Percentiles rank a stretch among this genome's conserved stretches.
Conservation (phyloP, 169 alveolate species). For the Babesia divergens region DNA sequence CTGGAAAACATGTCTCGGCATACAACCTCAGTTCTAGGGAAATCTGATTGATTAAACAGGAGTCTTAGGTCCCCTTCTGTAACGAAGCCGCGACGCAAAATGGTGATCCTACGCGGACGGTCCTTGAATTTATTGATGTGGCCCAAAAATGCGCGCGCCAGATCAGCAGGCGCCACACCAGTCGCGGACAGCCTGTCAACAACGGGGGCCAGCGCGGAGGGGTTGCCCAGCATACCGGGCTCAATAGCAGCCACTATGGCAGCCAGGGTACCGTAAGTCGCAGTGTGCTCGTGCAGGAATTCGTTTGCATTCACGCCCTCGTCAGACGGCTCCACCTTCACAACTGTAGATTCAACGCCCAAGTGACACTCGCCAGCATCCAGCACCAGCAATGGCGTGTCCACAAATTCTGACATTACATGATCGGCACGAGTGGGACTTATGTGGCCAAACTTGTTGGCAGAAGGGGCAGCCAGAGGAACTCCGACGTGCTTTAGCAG, state of each 20-base stretch:
- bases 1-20: background rate
- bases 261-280: background rate
- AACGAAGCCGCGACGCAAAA: slow-evolving; percentile 30
- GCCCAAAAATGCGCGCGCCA: background rate
- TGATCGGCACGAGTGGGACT: slow-evolving; percentile 92
- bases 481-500: slow-evolving; percentile 73
- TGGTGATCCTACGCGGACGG: background rate
- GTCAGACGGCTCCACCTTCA: slow-evolving; percentile 70
- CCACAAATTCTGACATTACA: slow-evolving; percentile 87
- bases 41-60: background rate
- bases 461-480: slow-evolving; percentile 97
- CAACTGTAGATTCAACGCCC: slow-evolving; percentile 95
- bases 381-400: slow-evolving; percentile 84
- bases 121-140: background rate
- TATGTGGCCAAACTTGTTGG: slow-evolving; percentile 94
- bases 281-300: background rate
- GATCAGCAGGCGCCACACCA: background rate
- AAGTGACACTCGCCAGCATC: slow-evolving; percentile 89
- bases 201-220: background rate
- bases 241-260: background rate
- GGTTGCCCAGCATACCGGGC: background rate
- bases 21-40: background rate
- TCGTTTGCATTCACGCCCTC: slow-evolving; percentile 1
- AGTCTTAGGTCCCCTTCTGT: slow-evolving; percentile 12
- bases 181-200: background rate